Evolutionary conservation across 257 asterid species (phyloP).

Genomic region (Thymus quinquecostatus): DNA sequence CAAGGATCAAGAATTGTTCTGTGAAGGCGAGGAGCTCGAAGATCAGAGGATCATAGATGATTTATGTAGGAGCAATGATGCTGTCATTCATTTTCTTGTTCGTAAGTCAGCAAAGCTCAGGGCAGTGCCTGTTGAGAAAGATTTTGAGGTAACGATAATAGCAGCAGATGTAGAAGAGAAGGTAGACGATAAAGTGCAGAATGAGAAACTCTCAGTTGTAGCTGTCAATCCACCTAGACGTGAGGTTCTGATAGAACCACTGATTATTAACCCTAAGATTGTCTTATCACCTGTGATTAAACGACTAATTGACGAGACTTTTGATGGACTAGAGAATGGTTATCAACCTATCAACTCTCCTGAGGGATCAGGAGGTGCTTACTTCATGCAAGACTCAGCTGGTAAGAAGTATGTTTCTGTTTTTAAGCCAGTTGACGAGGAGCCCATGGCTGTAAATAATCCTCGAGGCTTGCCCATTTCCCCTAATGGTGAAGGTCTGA

Average conservation of each 20-base stretch:
- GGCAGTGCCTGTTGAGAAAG: conserved; percentile 50
- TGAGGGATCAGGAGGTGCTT: conserved; percentile 81
- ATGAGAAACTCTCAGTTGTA: conserved; percentile 35
- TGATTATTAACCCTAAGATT: conserved; percentile 45
- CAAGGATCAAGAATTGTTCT: conserved; percentile 59
- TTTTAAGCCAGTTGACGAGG: conserved; percentile 79
- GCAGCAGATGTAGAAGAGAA: conserved; percentile 45
- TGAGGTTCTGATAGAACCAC: conserved; percentile 52
- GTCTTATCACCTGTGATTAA: conserved; percentile 46
- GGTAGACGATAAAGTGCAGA: conserved; percentile 34
- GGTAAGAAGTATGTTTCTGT: conserved; percentile 57
- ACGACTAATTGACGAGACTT: conserved; percentile 53
- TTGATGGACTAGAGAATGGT: conserved; percentile 54
- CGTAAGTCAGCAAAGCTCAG: conserved; percentile 64
- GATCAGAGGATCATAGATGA: conserved; percentile 74
- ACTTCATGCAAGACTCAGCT: conserved; percentile 71
- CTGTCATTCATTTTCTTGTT: conserved; percentile 69
- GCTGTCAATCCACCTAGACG: conserved; percentile 30
- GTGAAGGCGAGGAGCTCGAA: conserved; percentile 75
- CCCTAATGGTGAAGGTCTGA: conserved; percentile 68
- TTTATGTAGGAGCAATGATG: conserved; percentile 56
- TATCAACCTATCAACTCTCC: conserved; percentile 60
- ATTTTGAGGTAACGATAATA: conserved; percentile 63
- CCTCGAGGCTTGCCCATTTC: conserved; percentile 73
- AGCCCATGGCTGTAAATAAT: conserved; percentile 79